phyloP scores from a whole-genome alignment of 1,284 basidiomycete genomes.

The Mycena citricolor region DNA sequence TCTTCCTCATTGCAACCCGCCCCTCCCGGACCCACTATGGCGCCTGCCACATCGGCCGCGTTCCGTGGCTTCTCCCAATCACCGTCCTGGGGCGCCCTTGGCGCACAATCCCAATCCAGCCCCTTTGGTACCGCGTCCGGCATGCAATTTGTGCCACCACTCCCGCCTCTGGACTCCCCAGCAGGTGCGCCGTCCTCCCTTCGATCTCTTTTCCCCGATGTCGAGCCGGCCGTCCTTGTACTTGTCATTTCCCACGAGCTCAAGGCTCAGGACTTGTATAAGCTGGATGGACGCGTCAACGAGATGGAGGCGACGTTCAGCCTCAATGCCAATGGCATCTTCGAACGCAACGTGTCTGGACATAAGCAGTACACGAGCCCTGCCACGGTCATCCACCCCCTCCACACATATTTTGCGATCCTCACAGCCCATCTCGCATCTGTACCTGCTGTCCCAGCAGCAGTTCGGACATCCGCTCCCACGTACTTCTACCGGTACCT shows the following conservation, averaged over 20 bases:
- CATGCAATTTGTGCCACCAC: slow-evolving; percentile 1
- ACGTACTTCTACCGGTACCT: not conserved
- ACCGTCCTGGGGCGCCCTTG: too few relatives aligned
- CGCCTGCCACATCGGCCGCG: too few relatives aligned
- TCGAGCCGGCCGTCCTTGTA: slow-evolving; percentile 11
- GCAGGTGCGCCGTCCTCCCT: slow-evolving; percentile 11
- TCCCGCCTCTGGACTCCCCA: slow-evolving; percentile 7
- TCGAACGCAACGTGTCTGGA: too few relatives aligned
- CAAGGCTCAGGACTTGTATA: slow-evolving; percentile 23
- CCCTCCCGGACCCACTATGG: too few relatives aligned
- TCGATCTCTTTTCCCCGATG: slow-evolving; percentile 10
- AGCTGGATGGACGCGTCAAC: slow-evolving; percentile 14
- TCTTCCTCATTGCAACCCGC: too few relatives aligned
- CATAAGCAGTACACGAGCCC: too few relatives aligned
- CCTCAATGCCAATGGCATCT: too few relatives aligned
- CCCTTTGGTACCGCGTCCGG: too few relatives aligned
- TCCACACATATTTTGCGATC: slow-evolving; percentile 1
- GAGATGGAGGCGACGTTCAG: slow-evolving; percentile 1
- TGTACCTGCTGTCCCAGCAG: too few relatives aligned
- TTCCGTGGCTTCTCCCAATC: too few relatives aligned
- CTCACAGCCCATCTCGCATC: not conserved
- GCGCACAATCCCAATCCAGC: too few relatives aligned
- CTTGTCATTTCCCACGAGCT: slow-evolving; percentile 11
- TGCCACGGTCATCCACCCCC: too few relatives aligned
- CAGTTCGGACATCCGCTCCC: not conserved